Evolutionary conservation across 2,329 filamentous ascomycete species (phyloP), one percentile per base, ranked within the genome.

Genomic region (Zymoseptoria tritici): DNA sequence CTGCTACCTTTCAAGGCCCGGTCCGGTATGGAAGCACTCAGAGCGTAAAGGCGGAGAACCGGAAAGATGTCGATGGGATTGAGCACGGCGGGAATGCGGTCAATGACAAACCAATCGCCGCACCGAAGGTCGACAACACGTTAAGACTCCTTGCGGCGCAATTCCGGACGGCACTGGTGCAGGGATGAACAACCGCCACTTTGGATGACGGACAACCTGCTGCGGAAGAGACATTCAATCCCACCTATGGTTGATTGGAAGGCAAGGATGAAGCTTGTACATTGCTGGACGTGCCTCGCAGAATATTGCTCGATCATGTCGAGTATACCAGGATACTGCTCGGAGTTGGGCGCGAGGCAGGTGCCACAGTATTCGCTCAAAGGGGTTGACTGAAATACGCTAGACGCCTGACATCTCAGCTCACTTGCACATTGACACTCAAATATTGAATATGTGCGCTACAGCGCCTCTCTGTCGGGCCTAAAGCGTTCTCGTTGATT

Each of bases 1-100:
- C 89, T 0, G 79, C 76, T 0, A 78, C 75, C 1, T 72, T 78
- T 1, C 53, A 68, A 21, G 86, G 86, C 0, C 75, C 77, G 1
- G 72, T 86, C 0, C 78, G 87, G 0, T 72, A 65, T 49, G 72
- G 73, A 1, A 66, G 65, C 20, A 73, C 63, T 55, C 68, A 68
- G 51, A 70, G 70, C 50, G 72, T 76, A 50, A 73, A 70, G 58
- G 73, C 74, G 51, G 72, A 73, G 46, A 70, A 67, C 31, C 66
- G 70, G 52, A 68, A 72, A 42, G 73, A 72, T 56, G 67, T 75
- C 2, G 70, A 75, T 52, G 72, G 72, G 9, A 64, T 60, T 19
- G 63, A 70, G 51, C 64, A 53, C 21, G 62, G 57, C 9, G 68
- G 67, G 2, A 70, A 69, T 58, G 60, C 67, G 31, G 71, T 70